Evolutionary conservation across 1,139 yeast species (phyloP).

Genomic region (Scheffersomyces stambukii): DNA sequence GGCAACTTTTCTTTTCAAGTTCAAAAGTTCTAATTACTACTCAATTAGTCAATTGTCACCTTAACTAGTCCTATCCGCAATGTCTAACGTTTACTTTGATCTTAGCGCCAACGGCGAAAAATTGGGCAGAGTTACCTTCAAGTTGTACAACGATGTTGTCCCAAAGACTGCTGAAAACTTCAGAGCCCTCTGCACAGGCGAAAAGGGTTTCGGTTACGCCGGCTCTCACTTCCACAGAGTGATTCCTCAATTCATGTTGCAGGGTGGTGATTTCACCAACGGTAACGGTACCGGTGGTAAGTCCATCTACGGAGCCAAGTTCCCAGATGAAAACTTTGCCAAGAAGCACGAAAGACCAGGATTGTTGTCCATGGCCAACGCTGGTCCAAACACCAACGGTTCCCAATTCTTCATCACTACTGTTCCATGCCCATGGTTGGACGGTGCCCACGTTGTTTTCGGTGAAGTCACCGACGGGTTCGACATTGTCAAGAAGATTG

Average conservation of each 20-base stretch:
- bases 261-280: slow-evolving; percentile 98
- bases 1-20: no score
- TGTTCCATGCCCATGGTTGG: slow-evolving; percentile 94
- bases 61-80: no score
- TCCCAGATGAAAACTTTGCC: slow-evolving; percentile 92
- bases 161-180: slow-evolving; percentile 99
- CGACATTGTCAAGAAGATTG: slow-evolving; percentile 90
- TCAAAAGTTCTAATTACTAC: no score
- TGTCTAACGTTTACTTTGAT: slow-evolving; percentile 73
- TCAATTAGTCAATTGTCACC: no score
- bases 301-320: slow-evolving; percentile 95
- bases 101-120: slow-evolving; percentile 58
- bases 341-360: slow-evolving; percentile 90
- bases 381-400: slow-evolving; percentile 99
- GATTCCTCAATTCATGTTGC: slow-evolving; percentile 97
- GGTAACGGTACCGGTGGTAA: slow-evolving; percentile 98
- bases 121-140: slow-evolving; percentile 32
- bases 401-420: slow-evolving; percentile 99
- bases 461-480: slow-evolving; percentile 93
- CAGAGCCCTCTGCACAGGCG: slow-evolving; percentile 96
- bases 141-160: slow-evolving; percentile 88
- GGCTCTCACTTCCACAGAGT: slow-evolving; percentile 97
- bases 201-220: slow-evolving; percentile 94
- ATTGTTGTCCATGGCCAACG: slow-evolving; percentile 97
- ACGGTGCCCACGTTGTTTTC: slow-evolving; percentile 98